Evolutionary conservation across 176 grass and related monocot genomes (phyloP).

Genomic region (Otatea glauca): DNA sequence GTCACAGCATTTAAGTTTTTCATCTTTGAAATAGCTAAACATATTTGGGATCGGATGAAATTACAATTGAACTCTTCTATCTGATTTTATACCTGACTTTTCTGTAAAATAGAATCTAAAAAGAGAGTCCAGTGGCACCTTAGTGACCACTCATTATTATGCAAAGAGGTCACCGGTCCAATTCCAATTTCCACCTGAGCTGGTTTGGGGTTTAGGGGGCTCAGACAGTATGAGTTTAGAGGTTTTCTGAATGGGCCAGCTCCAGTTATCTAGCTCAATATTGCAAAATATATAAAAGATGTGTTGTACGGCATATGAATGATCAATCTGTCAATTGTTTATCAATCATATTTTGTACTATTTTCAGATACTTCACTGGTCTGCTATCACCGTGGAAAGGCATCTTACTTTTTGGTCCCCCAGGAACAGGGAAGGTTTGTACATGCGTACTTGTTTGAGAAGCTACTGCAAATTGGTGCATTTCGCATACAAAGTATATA

Average conservation of each 20-base stretch:
- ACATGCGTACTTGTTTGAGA: not conserved
- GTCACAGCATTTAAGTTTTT: not conserved
- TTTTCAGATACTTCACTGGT: slow-evolving; percentile 67
- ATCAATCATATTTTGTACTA: slow-evolving; percentile 13
- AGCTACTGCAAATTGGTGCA: slow-evolving; percentile 28
- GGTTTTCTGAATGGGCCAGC: not conserved
- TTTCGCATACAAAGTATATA: slow-evolving; percentile 22
- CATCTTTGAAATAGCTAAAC: not conserved
- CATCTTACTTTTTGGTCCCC: slow-evolving; percentile 65
- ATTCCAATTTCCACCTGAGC: not conserved
- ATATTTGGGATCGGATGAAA: not conserved
- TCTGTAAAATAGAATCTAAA: not conserved
- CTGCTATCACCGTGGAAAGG: slow-evolving; percentile 64
- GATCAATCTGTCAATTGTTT: not conserved
- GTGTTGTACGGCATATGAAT: not conserved
- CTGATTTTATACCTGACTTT: not conserved
- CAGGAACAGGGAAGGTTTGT: slow-evolving; percentile 64
- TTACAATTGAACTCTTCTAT: not conserved
- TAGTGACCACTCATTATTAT: slow-evolving; percentile 21
- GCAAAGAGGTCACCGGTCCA: not conserved
- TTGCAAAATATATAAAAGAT: not conserved
- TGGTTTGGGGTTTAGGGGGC: not conserved
- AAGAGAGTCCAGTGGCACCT: not conserved
- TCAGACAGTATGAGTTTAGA: not conserved
- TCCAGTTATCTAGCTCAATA: not conserved